phyloP scores from a whole-genome alignment of 2,329 filamentous ascomycete species.

The Trichocomaceae sp. region DNA sequence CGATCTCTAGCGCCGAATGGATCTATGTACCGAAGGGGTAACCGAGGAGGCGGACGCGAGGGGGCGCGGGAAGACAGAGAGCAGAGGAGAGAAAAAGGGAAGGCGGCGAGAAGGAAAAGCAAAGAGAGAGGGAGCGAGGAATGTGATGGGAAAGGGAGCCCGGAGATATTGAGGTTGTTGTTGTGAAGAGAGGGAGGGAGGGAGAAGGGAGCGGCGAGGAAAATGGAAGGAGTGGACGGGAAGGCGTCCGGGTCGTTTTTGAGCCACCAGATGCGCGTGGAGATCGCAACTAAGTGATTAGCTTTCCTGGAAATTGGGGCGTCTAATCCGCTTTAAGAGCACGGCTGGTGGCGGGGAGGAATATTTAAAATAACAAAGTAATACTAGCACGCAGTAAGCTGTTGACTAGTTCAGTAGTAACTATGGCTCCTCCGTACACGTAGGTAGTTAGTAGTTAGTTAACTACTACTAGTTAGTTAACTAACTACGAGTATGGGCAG shows the following conservation, averaged over 20 bases:
- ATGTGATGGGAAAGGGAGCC: conserved; percentile 4
- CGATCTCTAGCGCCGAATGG: neutral
- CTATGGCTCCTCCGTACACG: too few relatives aligned
- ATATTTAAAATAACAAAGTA: neutral
- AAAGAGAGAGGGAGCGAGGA: conserved; percentile 1
- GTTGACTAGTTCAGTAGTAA: too few relatives aligned
- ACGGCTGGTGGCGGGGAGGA: neutral
- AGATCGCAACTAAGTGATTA: conserved; percentile 9
- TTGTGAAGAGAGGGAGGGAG: neutral
- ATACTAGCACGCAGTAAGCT: too few relatives aligned
- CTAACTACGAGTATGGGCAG: too few relatives aligned
- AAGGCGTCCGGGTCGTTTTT: conserved; percentile 9
- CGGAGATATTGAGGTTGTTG: neutral
- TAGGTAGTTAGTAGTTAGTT: too few relatives aligned
- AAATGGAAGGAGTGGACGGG: conserved; percentile 4
- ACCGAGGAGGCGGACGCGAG: conserved; percentile 1
- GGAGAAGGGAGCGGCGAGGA: neutral
- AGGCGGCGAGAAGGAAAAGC: neutral
- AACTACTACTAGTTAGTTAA: too few relatives aligned
- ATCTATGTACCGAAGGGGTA: conserved; percentile 2
- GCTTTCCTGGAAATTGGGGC: neutral
- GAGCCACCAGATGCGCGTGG: conserved; percentile 11
- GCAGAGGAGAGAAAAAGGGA: neutral
- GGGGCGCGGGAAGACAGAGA: neutral
- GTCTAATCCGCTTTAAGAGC: neutral